phyloP scores from a whole-genome alignment of 192 early-diverging fungal species.

The Coemansia sp. region DNA sequence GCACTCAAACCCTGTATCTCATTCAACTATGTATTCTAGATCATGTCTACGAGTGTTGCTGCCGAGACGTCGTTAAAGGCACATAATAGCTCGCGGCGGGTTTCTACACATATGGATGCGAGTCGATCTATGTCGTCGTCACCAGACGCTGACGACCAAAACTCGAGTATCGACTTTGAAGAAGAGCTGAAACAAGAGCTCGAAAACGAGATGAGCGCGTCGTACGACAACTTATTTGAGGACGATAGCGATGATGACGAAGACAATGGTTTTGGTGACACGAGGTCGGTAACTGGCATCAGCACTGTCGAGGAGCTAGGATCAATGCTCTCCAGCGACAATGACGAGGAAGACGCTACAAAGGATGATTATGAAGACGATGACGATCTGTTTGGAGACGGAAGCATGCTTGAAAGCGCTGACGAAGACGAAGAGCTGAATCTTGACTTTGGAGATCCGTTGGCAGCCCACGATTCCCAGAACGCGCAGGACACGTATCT shows the following conservation, averaged over 20 bases:
- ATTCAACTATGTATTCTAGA: constrained; percentile 4
- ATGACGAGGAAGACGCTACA: constrained; percentile 2
- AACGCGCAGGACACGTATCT: neutral
- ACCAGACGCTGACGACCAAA: constrained; percentile 30
- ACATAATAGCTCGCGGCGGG: constrained; percentile 12
- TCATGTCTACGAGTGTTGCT: constrained; percentile 53
- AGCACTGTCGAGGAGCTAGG: constrained; percentile 16
- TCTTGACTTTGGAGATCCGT: constrained; percentile 37
- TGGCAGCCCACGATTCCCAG: constrained; percentile 9
- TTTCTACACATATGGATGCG: constrained; percentile 22
- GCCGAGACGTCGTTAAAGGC: constrained; percentile 33
- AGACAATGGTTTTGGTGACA: constrained; percentile 11
- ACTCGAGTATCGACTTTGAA: constrained; percentile 40
- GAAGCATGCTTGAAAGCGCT: constrained; percentile 24
- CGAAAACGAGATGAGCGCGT: constrained; percentile 52
- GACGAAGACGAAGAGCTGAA: constrained; percentile 31
- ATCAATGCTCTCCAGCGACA: constrained; percentile 5
- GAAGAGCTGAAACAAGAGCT: constrained; percentile 54
- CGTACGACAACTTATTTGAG: constrained; percentile 47
- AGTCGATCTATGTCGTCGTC: constrained; percentile 33
- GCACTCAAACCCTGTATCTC: neutral
- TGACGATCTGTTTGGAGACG: constrained; percentile 43
- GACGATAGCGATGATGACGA: constrained; percentile 24
- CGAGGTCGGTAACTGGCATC: constrained; percentile 22
- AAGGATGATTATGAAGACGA: constrained; percentile 17